Evolutionary conservation across 805 yeast genomes (phyloP).

Genomic region (Metschnikowia koreensis): DNA sequence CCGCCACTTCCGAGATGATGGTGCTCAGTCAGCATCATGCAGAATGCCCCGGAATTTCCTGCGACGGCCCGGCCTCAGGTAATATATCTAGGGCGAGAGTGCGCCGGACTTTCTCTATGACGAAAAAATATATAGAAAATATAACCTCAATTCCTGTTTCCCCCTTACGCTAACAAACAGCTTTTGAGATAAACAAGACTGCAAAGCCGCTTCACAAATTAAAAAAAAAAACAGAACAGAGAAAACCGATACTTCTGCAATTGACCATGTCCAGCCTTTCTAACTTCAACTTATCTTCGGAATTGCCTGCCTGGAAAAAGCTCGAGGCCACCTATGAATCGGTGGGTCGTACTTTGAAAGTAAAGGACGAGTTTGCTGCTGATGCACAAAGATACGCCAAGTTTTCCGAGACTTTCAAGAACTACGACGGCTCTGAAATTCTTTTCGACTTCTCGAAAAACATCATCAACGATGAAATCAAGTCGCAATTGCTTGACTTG

Average conservation of each 20-base stretch:
- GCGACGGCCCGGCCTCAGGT: background rate
- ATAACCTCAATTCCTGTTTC: background rate
- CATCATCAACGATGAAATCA: constrained; percentile 81
- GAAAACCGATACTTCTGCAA: background rate
- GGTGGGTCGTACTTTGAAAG: constrained; percentile 67
- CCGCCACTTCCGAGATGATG: background rate
- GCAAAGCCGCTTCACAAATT: too few relatives aligned
- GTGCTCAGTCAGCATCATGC: constrained; percentile 3
- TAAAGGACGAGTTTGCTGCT: constrained; percentile 71
- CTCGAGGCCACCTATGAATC: constrained; percentile 69
- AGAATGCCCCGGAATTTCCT: constrained; percentile 3
- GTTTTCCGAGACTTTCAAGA: constrained; percentile 72
- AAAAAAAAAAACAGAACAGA: background rate
- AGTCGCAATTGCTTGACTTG: constrained; percentile 62
- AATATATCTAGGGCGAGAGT: constrained; percentile 13
- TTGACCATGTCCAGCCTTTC: constrained; percentile 20
- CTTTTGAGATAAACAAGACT: too few relatives aligned
- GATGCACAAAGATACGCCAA: constrained; percentile 77
- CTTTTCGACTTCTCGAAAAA: constrained; percentile 95
- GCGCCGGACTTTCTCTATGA: constrained; percentile 6
- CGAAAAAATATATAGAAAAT: background rate
- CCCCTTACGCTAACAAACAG: too few relatives aligned
- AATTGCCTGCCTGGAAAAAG: constrained; percentile 81
- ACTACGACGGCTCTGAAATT: constrained; percentile 85
- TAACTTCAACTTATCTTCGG: constrained; percentile 58